Evolutionary conservation across 1,284 basidiomycete genomes (phyloP), one percentile per base, ranked within the genome.

Genomic region (Amylostereum chailletii): DNA sequence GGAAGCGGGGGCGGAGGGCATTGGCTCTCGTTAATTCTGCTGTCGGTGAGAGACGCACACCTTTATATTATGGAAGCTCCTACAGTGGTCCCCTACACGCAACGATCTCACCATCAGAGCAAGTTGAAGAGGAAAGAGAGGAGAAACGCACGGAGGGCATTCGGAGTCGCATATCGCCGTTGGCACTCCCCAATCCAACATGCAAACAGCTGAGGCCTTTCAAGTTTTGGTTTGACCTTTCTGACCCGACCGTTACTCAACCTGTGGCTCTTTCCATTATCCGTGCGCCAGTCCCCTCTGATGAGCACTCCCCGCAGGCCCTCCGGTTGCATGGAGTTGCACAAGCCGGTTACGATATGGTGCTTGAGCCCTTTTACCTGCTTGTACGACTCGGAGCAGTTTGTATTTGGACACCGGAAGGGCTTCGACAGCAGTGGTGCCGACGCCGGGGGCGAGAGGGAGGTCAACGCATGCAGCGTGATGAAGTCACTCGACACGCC

Each of bases 361-460:
- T 98, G 98, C 74, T 99, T 98, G 60, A 99, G 76, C 1, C 90
- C 90, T 62, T 92, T 92, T 53, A 92, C 93, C 71, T 98, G 95
- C 75, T 98, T 98, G 78, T 99, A 99, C 42, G 84, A 85, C 77
- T 99, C 99, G 74, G 94, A 94, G 75, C 95, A 99, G 50, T 96
- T 95, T 0, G 90, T 86, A 59, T 95, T 95, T 10, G 93, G 93
- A 73, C 95, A 99, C 55, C 87, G 81, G 83, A 95, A 99, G 0
- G 95, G 95, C 68, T 97, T 97, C 56, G 77, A 84, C 43, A 71
- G 65, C 31, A 83, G 68, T 10, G 81, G 65, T 9, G 76, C 76
- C 1, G 75, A 67, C 0, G 77, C 65, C 29, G 81, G 71, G 4
- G 74, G 70, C 11, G 77, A 71, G 48, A 76, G 69, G 9, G 76